Evolutionary conservation across 2,329 filamentous ascomycete genomes (phyloP).

Genomic region (Fusarium stilboides): DNA sequence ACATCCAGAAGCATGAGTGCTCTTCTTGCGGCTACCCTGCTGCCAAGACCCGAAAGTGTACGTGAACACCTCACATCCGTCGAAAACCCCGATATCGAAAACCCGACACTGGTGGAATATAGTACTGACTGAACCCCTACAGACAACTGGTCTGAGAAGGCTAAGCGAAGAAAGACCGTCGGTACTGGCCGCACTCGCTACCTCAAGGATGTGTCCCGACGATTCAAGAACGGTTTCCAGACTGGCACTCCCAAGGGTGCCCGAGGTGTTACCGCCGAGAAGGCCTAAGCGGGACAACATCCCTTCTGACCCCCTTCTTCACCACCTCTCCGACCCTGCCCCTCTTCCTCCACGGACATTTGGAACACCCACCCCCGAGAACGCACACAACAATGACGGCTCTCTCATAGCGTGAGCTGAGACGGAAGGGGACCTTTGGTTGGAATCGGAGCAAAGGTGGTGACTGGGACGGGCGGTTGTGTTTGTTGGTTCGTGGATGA

Average conservation of each 20-base stretch:
- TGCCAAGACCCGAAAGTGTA: constrained; percentile 99
- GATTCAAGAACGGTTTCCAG: constrained; percentile 99
- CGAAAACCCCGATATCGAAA: constrained; percentile 29
- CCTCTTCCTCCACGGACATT: constrained; percentile 32
- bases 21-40: constrained; percentile 94
- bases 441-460: constrained; percentile 35
- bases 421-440: constrained; percentile 28
- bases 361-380: constrained; percentile 22
- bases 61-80: constrained; percentile 60
- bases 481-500: constrained; percentile 42
- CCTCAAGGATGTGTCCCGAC: constrained; percentile 91
- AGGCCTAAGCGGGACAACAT: constrained; percentile 51
- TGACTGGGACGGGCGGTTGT: constrained; percentile 37
- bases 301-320: constrained; percentile 38
- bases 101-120: constrained; percentile 6
- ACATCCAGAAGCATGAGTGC: constrained; percentile 99
- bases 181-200: constrained; percentile 96
- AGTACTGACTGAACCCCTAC: constrained; percentile 49
- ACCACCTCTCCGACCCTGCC: constrained; percentile 32
- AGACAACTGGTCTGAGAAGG: constrained; percentile 99
- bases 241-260: constrained; percentile 88
- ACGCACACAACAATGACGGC: constrained; percentile 26
- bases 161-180: constrained; percentile 99
- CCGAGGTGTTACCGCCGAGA: constrained; percentile 71
- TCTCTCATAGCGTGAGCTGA: constrained; percentile 28